phyloP scores from a whole-genome alignment of 2,329 filamentous ascomycete species.

The Calonectria hawksworthii region DNA sequence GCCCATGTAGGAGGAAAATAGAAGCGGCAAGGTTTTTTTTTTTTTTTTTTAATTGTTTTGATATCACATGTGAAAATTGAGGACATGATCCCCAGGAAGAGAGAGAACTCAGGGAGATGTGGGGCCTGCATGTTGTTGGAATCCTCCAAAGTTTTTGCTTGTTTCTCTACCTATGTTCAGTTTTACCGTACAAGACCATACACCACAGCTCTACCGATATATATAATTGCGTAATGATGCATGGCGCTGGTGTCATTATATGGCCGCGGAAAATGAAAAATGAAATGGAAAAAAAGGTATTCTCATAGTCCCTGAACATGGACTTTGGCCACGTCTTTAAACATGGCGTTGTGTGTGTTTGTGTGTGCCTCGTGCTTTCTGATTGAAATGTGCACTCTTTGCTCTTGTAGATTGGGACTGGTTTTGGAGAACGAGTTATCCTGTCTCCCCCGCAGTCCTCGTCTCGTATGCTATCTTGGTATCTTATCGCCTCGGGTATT shows the following conservation, averaged over 20 bases:
- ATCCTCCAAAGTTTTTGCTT: slow-evolving; percentile 6
- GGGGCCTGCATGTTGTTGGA: not conserved
- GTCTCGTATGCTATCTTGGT: slow-evolving; percentile 8
- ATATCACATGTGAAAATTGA: not conserved
- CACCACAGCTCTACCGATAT: slow-evolving; percentile 23
- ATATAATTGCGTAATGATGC: slow-evolving; percentile 12
- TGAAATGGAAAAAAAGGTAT: not conserved
- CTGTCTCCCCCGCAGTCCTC: not conserved
- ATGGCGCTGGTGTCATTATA: slow-evolving; percentile 22
- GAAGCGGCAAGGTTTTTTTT: too few relatives aligned
- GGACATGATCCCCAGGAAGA: not conserved
- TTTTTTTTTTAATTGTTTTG: too few relatives aligned
- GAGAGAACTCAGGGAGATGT: not conserved
- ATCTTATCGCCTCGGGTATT: not conserved
- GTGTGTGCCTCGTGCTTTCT: not conserved
- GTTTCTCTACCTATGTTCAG: slow-evolving; percentile 23
- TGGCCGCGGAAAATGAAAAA: slow-evolving; percentile 5
- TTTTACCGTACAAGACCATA: slow-evolving; percentile 11
- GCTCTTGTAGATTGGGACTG: not conserved
- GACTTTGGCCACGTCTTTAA: not conserved
- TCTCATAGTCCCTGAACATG: slow-evolving; percentile 9
- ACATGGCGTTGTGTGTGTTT: not conserved
- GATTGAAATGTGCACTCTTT: slow-evolving; percentile 8
- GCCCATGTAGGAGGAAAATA: slow-evolving; percentile 68
- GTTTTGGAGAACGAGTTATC: not conserved